These are phyloP conservation scores for Danielozyma ontarioensis DNA, from an alignment of 805 yeast species.

Conservation along the genomic window DNA sequence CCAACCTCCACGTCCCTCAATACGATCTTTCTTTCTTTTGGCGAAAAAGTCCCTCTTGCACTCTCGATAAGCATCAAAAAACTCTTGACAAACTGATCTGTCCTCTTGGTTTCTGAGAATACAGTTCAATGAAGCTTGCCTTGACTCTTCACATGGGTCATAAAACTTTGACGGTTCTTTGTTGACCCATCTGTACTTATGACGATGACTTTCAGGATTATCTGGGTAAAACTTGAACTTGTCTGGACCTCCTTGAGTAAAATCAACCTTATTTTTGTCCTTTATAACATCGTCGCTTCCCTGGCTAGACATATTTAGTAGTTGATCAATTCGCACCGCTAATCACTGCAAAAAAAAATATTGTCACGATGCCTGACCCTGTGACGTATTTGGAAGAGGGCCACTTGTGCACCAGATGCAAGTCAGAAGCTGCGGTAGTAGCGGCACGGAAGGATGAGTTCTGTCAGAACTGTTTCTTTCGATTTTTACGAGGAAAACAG, in stretches of 20 bases:
- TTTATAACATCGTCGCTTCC: constrained; percentile 24
- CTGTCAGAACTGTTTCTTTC: constrained; percentile 62
- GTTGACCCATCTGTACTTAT: constrained; percentile 61
- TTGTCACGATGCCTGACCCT: too few relatives aligned
- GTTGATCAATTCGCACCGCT: too few relatives aligned
- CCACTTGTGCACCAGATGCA: constrained; percentile 46
- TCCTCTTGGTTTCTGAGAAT: constrained; percentile 71
- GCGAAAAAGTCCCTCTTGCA: constrained; percentile 46
- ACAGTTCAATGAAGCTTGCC: constrained; percentile 83
- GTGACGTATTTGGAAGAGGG: constrained; percentile 13
- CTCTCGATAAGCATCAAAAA: constrained; percentile 89
- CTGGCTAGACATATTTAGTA: too few relatives aligned
- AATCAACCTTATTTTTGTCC: constrained; percentile 44
- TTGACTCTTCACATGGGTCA: constrained; percentile 89
- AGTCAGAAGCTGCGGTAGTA: constrained; percentile 34
- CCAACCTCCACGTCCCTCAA: constrained; percentile 40
- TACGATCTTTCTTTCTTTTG: constrained; percentile 31
- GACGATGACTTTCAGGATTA: constrained; percentile 68
- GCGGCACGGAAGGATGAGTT: constrained; percentile 59
- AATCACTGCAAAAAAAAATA: too few relatives aligned
- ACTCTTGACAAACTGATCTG: constrained; percentile 61
- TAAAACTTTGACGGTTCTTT: constrained; percentile 81
- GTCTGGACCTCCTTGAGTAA: constrained; percentile 49
- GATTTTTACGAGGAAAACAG: constrained; percentile 74
- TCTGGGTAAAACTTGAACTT: constrained; percentile 78